Conservation (phyloP, 106 monocot species). For the Vanilla planifolia region DNA sequence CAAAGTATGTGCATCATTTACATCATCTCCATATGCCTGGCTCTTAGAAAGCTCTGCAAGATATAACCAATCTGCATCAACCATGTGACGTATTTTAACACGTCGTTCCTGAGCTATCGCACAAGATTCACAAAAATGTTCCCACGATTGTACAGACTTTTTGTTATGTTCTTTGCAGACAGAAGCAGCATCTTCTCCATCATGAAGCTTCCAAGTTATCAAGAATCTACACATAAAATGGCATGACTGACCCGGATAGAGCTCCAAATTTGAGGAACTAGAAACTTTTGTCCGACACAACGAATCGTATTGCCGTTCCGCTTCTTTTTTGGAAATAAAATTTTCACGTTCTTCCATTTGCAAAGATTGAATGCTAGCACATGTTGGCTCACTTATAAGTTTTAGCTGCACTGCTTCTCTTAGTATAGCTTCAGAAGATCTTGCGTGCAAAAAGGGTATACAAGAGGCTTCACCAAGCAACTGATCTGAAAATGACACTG, state of each 20-base stretch:
- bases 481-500: conserved; percentile 25
- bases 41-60: conserved; percentile 40
- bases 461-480: conserved; percentile 11
- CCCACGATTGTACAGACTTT: conserved; percentile 4
- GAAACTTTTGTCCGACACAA: conserved; percentile 10
- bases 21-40: neutral
- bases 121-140: conserved; percentile 44
- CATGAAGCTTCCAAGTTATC: conserved; percentile 40
- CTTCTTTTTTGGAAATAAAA: conserved; percentile 34
- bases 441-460: conserved; percentile 38
- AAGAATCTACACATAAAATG: conserved; percentile 83
- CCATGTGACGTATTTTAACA: conserved; percentile 55
- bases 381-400: conserved; percentile 69
- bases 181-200: conserved; percentile 1
- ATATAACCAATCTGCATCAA: conserved; percentile 93
- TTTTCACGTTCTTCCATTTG: conserved; percentile 48
- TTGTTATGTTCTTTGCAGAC: neutral
- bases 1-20: conserved; percentile 1
- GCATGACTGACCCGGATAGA: conserved; percentile 46
- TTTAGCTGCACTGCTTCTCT: conserved; percentile 52
- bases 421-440: conserved; percentile 42
- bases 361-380: conserved; percentile 37
- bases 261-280: conserved; percentile 10
- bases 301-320: neutral
- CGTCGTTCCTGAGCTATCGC: conserved; percentile 4